Evolutionary conservation across 345 rosid species (phyloP).

Genomic region (Clausena lansium): DNA sequence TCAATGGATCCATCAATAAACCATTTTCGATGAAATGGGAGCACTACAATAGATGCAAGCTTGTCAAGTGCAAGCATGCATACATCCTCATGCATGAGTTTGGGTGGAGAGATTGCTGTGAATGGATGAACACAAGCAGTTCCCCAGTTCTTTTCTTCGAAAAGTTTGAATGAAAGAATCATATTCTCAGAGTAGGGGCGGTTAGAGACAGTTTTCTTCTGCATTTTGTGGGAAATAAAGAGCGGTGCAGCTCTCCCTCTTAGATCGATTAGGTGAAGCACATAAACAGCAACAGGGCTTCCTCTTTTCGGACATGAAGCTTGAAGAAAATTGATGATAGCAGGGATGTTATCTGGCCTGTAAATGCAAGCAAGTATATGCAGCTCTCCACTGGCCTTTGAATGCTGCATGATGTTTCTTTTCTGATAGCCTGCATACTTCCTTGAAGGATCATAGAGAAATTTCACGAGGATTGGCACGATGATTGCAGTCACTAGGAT

Average conservation of each 20-base stretch:
- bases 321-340: conserved; percentile 34
- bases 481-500: not conserved
- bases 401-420: conserved; percentile 32
- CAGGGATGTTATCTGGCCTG: conserved; percentile 37
- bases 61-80: conserved; percentile 11
- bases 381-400: conserved; percentile 36
- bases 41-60: not conserved
- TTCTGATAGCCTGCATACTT: conserved; percentile 50
- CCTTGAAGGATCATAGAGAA: conserved; percentile 48
- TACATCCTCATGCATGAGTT: conserved; percentile 11
- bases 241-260: conserved; percentile 46
- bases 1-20: conserved; percentile 11
- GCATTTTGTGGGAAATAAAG: conserved; percentile 47
- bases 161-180: conserved; percentile 22
- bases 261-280: conserved; percentile 55
- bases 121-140: not conserved
- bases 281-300: conserved; percentile 34
- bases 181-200: conserved; percentile 39
- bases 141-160: not conserved
- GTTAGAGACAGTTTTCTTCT: conserved; percentile 15
- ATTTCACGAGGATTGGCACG: conserved; percentile 18
- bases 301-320: conserved; percentile 27
- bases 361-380: conserved; percentile 54
- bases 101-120: conserved; percentile 7
- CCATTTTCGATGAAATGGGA: conserved; percentile 19